Evolutionary conservation across 768 basidiomycete species (phyloP).

Genomic region (Suillus plorans): DNA sequence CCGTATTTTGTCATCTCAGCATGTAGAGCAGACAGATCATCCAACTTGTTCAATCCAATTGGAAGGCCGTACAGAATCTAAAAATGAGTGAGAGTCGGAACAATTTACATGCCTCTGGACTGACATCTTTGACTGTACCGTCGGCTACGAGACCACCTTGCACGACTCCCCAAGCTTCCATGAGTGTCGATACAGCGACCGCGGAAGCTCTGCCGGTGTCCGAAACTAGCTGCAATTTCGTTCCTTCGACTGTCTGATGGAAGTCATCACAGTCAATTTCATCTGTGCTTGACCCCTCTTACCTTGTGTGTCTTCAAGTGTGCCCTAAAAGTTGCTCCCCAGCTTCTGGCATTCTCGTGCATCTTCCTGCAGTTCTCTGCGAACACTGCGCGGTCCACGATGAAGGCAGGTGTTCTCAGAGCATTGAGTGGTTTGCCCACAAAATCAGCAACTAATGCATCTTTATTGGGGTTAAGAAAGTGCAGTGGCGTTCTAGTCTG

Average conservation of each 20-base stretch:
- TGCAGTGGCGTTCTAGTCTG: conserved; percentile 50
- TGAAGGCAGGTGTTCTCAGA: conserved; percentile 73
- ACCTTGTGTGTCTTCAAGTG: conserved; percentile 89
- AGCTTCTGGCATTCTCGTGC: conserved; percentile 62
- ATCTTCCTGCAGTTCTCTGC: conserved; percentile 72
- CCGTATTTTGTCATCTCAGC: conserved; percentile 53
- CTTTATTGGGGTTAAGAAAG: conserved; percentile 45
- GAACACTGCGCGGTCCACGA: conserved; percentile 75
- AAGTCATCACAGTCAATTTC: conserved; percentile 8
- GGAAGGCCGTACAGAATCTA: conserved; percentile 86
- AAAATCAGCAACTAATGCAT: conserved; percentile 52
- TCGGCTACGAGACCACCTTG: conserved; percentile 67
- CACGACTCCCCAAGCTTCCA: conserved; percentile 79
- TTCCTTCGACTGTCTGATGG: conserved; percentile 71
- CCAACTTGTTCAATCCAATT: conserved; percentile 65
- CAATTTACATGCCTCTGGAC: conserved; percentile 22
- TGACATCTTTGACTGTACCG: conserved; percentile 74
- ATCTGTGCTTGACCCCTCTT: conserved; percentile 6
- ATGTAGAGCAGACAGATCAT: conserved; percentile 62
- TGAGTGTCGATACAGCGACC: conserved; percentile 78
- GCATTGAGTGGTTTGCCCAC: conserved; percentile 53
- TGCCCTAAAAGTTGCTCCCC: conserved; percentile 73
- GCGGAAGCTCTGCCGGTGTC: conserved; percentile 52
- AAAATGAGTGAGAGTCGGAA: conserved; percentile 6
- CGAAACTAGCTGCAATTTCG: conserved; percentile 64